Base-by-base conservation (phyloP, 164 flowering plant genomes). In the Vitis rupestris region DNA sequence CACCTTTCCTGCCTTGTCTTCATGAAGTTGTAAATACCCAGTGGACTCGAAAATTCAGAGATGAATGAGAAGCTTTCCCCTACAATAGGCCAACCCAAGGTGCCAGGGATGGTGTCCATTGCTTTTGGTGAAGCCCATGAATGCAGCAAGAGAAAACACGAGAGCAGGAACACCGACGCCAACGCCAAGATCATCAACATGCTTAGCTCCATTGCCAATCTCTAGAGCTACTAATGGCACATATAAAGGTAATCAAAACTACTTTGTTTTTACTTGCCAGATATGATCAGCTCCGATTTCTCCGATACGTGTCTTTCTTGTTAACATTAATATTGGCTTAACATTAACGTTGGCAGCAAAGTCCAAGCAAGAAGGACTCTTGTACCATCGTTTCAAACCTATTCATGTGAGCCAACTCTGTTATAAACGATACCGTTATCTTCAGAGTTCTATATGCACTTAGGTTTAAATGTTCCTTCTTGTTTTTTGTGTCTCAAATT, bases 1-100 rank as follows among this genome's bases (percentile, higher is more conserved):
- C 72, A 86, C 90, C 86, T 85, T 59, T 79, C 75, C 65, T 86
- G 90, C 80, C 89, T 87, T 68, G 76, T 72, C 13, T 71, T 77
- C 79, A 88, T 81, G 84, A 88, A 88, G 77, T 79, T 85, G 81
- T 13, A 83, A 57, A 88, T 82, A n/a, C 93, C 90, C 44, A 82
- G 59, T 1, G 93, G 87, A 64, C 85, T 87, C 0, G 88, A 81
- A 62, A 87, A 87, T 8, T 75, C 84, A 2, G 89, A 80, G 2
- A 88, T 19, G 63, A 87, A 87, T 4, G 85, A 76, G 64, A 84
- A 76, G 74, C 87, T 86, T 69, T 88, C 93, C 14, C 90, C 93
- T 0, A 86, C 67, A 7, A 88, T n/a, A 16, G 89, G 93, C 93
- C 85, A 86, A 10, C 93, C 90, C 65, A 84, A 64, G 79, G 62